Percentiles rank a stretch among this genome's conserved stretches.
phyloP scores from a whole-genome alignment of 2,329 filamentous ascomycete genomes.

The Pseudopithomyces maydicus region DNA sequence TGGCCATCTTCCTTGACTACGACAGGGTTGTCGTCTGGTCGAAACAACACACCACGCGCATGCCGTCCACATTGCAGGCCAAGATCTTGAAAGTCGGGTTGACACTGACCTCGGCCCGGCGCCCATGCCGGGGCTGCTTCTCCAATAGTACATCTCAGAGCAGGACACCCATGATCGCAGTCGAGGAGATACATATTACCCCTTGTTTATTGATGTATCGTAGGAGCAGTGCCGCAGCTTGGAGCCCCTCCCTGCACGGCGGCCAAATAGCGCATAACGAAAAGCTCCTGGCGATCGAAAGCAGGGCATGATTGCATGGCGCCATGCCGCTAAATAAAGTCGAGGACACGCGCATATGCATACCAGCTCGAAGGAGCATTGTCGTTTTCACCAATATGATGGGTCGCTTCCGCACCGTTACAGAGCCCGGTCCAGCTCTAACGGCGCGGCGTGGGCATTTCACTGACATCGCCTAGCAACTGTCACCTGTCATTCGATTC shows the following conservation, averaged over 20 bases:
- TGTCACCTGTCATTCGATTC: not conserved
- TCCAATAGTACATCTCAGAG: too few species aligned
- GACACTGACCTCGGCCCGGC: not conserved
- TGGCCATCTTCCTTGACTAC: not conserved
- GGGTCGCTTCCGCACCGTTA: not conserved
- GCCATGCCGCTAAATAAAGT: not conserved
- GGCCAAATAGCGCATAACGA: too few species aligned
- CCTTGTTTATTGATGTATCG: too few species aligned
- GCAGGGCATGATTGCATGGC: not conserved
- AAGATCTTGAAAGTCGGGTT: not conserved
- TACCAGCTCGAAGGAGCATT: not conserved
- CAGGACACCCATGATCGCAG: too few species aligned
- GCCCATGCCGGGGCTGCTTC: not conserved
- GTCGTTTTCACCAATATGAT: not conserved
- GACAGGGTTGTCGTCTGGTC: not conserved
- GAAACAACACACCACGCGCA: conserved; percentile 2
- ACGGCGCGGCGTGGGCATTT: not conserved
- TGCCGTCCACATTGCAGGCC: not conserved
- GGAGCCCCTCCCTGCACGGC: too few species aligned
- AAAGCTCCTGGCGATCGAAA: not conserved
- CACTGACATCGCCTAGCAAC: not conserved
- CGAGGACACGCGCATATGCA: not conserved
- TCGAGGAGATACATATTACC: too few species aligned
- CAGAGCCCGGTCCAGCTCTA: not conserved
- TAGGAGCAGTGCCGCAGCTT: too few species aligned